Evolutionary conservation across 208 protist species (phyloP).

Genomic region (Wallacemonas collosoma): DNA sequence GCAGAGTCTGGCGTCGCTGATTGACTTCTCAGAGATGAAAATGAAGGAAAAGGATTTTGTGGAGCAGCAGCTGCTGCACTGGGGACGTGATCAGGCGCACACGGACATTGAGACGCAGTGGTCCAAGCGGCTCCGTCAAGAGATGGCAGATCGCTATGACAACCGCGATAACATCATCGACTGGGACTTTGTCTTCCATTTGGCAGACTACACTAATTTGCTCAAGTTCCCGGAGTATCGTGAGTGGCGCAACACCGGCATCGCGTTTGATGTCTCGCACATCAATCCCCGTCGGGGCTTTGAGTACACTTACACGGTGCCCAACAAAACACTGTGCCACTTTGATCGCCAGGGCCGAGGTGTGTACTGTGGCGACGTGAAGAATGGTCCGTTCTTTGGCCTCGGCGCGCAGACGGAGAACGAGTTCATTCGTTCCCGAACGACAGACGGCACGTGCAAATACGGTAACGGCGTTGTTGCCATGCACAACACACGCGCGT

Average conservation of each 20-base stretch:
- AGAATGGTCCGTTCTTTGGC: conserved; percentile 85
- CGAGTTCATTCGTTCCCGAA: conserved; percentile 63
- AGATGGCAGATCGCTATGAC: conserved; percentile 93
- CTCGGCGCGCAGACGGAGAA: conserved; percentile 82
- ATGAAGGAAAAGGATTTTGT: conserved; percentile 87
- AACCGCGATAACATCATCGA: conserved; percentile 93
- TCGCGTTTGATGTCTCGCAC: conserved; percentile 85
- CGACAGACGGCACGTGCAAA: conserved; percentile 85
- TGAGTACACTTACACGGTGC: conserved; percentile 69
- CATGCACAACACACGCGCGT: conserved; percentile 90
- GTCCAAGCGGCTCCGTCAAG: conserved; percentile 67
- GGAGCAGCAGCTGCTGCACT: conserved; percentile 81
- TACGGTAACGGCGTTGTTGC: conserved; percentile 89
- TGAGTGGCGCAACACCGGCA: conserved; percentile 82
- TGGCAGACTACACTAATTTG: conserved; percentile 84
- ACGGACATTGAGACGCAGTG: conserved; percentile 67
- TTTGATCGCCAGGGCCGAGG: conserved; percentile 76
- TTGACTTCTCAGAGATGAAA: conserved; percentile 83
- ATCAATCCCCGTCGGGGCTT: conserved; percentile 87
- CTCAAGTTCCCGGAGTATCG: conserved; percentile 92
- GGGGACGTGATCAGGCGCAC: conserved; percentile 59
- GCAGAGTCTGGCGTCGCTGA: conserved; percentile 36
- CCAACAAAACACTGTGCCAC: conserved; percentile 89
- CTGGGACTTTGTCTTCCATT: conserved; percentile 91
- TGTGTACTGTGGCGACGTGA: conserved; percentile 81